Conservation (phyloP, 2,329 filamentous ascomycete species). For the Fusarium fracticaudum region DNA sequence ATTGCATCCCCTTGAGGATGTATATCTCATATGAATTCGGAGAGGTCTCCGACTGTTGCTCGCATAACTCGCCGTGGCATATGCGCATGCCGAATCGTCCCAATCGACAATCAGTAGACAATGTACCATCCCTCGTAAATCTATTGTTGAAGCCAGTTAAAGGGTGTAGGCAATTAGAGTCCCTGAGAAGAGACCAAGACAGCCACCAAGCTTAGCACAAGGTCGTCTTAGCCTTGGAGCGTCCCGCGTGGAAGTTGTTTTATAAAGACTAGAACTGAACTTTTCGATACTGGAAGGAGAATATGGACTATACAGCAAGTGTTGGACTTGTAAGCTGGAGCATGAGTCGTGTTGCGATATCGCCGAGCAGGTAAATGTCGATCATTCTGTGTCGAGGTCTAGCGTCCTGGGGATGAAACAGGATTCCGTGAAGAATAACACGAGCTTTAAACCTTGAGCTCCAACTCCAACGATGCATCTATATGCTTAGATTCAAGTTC, state of each 20-base stretch:
- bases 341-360: not conserved
- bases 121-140: too few relatives aligned
- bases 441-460: not conserved
- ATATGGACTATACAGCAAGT: not conserved
- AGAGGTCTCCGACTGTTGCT: not conserved
- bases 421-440: not conserved
- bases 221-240: not conserved
- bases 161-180: not conserved
- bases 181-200: not conserved
- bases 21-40: not conserved
- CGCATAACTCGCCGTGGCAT: not conserved
- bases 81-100: not conserved
- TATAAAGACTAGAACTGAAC: not conserved
- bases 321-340: not conserved
- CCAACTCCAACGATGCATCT: not conserved
- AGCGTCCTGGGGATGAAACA: not conserved
- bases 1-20: too few relatives aligned
- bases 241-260: not conserved
- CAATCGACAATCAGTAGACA: not conserved
- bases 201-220: not conserved
- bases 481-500: not conserved
- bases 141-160: too few relatives aligned
- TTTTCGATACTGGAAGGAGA: not conserved
- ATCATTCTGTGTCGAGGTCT: not conserved
- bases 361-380: not conserved